Evolutionary conservation across 1,284 basidiomycete genomes (phyloP).

Genomic region (Trichosporon asahii): DNA sequence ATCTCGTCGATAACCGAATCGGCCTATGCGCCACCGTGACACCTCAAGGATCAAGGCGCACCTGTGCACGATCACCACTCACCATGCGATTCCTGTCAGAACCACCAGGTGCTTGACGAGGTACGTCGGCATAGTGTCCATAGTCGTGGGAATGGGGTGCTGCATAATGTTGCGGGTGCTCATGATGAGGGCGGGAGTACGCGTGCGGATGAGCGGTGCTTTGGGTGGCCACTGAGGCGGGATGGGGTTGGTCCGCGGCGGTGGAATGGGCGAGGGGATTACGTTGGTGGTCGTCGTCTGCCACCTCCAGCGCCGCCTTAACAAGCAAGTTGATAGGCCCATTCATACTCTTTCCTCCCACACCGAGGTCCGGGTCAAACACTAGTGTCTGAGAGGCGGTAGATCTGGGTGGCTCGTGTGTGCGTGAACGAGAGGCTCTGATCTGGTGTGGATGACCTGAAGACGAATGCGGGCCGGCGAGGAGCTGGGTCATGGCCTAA

Average conservation of each 20-base stretch:
- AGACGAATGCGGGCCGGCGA: not conserved
- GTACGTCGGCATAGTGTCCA: not conserved
- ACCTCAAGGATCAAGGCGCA: not conserved
- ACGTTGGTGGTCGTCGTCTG: not conserved
- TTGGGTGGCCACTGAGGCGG: not conserved
- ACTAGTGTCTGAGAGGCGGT: not conserved
- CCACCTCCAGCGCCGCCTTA: slow-evolving; percentile 12
- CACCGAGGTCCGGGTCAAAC: not conserved
- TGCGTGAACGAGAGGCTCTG: not conserved
- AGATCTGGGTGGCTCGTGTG: not conserved
- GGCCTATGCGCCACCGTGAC: not conserved
- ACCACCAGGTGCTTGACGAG: not conserved
- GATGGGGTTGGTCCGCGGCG: not conserved
- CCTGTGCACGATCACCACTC: not conserved
- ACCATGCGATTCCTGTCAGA: not conserved
- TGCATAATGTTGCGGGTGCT: not conserved
- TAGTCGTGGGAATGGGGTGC: not conserved
- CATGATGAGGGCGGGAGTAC: not conserved
- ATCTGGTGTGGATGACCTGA: not conserved
- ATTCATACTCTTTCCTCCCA: slow-evolving; percentile 2
- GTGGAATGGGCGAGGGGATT: not conserved
- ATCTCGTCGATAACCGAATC: not conserved
- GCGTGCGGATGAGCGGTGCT: not conserved
- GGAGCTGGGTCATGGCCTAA: slow-evolving; percentile 4
- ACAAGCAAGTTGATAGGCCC: slow-evolving; percentile 16